Evolutionary conservation across 1,139 yeast genomes (phyloP).

Genomic region (Yamadazyma atmosphaerica): DNA sequence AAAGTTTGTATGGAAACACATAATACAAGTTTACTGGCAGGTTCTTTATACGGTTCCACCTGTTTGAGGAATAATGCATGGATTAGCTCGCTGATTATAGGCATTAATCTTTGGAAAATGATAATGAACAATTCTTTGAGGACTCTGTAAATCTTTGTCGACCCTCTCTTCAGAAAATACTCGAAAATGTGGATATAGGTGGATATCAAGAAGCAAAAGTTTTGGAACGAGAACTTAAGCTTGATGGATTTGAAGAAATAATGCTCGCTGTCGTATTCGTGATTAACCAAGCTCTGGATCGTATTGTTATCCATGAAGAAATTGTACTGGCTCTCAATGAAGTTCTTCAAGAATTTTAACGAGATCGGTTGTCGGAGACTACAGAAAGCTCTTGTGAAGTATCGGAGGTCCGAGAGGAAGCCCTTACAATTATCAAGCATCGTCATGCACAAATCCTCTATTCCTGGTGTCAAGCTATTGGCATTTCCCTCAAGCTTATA

Average conservation of each 20-base stretch:
- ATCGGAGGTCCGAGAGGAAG: neutral
- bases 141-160: neutral
- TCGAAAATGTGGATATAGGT: constrained; percentile 1
- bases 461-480: constrained; percentile 2
- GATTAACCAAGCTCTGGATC: constrained; percentile 1
- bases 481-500: constrained; percentile 1
- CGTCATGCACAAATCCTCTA: constrained; percentile 3
- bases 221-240: constrained; percentile 4
- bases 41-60: constrained; percentile 1
- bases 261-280: constrained; percentile 4
- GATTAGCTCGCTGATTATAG: neutral
- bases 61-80: neutral
- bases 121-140: neutral
- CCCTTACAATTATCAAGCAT: neutral
- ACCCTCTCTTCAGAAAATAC: neutral
- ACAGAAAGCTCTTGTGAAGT: neutral
- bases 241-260: constrained; percentile 1
- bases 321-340: constrained; percentile 1
- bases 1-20: constrained; percentile 3
- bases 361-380: constrained; percentile 1
- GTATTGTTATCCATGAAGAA: constrained; percentile 1
- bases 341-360: constrained; percentile 1
- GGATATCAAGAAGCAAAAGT: constrained; percentile 2
- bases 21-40: neutral
- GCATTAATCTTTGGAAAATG: neutral